Base-by-base conservation (phyloP, 2,329 filamentous ascomycete genomes). In the Pseudonectria foliicola region DNA sequence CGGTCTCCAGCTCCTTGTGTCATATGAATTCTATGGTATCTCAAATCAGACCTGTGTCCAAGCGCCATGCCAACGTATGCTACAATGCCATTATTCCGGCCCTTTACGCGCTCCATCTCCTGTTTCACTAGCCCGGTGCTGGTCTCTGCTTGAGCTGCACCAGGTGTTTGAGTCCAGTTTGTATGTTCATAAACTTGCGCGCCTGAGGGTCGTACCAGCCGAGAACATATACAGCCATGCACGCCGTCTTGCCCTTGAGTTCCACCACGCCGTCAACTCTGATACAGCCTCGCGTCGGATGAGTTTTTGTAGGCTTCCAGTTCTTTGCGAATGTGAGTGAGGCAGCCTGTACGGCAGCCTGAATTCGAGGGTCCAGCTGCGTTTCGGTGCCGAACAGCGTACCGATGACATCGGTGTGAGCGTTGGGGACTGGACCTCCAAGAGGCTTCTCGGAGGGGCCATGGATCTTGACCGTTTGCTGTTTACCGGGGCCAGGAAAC, bases 121-220 rank as follows among this genome's bases (percentile, higher is more conserved):
- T n/a, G 18, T 5, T 21, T 21, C 18, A 8, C 45, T 42, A 58
- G n/a, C 51, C 56, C 21, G 47, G 46, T 2, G 55, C 57, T 11
- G 60, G 59, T 12, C 47, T 47, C 34, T 62, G 61, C 45, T 64
- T 66, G n/a, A 57, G 44, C 37, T 63, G 64, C 38, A 70, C 46
- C 40, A 63, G 25, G 26, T 68, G 62, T 46, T 66, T 64, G 13
- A 73, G 45, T n/a, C 55, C 50, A 29, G 70, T 59, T 28, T 71
- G 49, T 11, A 62, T 54, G 21, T 49, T 50, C 40, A 59, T 62
- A 33, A 64, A 74, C 29, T 57, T 60, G 40, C 64, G 63, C 27
- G 64, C 67, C 51, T 74, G 71, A 2, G 75, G 74, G 48, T 80
- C 66, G 55, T 73, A 80, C 54, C 67, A 75, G 2, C 64, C 70